These are phyloP conservation scores for Neurospora tetrasperma DNA, from an alignment of 495 filamentous ascomycete species.

Conservation along the genomic window DNA sequence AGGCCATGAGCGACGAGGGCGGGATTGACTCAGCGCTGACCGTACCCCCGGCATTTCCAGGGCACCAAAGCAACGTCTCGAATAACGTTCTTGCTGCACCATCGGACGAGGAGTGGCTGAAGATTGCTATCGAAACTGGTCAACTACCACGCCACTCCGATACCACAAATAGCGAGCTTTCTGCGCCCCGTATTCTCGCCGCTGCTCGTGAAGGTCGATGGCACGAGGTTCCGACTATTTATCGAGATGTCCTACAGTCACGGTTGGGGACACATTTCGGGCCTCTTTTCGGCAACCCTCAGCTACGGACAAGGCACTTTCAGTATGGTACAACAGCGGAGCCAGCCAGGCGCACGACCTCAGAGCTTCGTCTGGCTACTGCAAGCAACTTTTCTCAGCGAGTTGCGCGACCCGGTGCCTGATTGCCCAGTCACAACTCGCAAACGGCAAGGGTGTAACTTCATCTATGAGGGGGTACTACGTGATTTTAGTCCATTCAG, in stretches of 20 bases:
- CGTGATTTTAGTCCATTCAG: background rate
- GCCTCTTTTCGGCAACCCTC: background rate
- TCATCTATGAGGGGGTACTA: background rate
- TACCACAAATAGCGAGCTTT: conserved; percentile 23
- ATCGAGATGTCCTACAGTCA: background rate
- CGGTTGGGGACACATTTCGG: background rate
- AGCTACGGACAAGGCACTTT: background rate
- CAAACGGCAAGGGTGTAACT: background rate
- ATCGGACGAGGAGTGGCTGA: conserved; percentile 72
- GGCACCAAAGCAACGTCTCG: background rate
- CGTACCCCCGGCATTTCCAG: background rate
- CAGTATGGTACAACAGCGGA: background rate
- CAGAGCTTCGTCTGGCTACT: background rate
- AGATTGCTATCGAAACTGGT: conserved; percentile 60
- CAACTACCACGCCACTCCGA: conserved; percentile 35
- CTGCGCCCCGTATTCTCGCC: conserved; percentile 30
- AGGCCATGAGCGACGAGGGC: conserved; percentile 49
- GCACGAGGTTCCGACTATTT: conserved; percentile 34
- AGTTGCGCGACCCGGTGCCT: background rate
- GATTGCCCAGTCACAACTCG: background rate
- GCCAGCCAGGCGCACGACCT: background rate
- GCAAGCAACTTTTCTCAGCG: background rate
- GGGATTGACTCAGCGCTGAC: conserved; percentile 36
- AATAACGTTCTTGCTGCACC: background rate
- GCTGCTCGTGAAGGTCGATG: conserved; percentile 41